These are phyloP conservation scores for Pichia sp. DNA, from an alignment of 1,139 yeast species.

Conservation along the genomic window DNA sequence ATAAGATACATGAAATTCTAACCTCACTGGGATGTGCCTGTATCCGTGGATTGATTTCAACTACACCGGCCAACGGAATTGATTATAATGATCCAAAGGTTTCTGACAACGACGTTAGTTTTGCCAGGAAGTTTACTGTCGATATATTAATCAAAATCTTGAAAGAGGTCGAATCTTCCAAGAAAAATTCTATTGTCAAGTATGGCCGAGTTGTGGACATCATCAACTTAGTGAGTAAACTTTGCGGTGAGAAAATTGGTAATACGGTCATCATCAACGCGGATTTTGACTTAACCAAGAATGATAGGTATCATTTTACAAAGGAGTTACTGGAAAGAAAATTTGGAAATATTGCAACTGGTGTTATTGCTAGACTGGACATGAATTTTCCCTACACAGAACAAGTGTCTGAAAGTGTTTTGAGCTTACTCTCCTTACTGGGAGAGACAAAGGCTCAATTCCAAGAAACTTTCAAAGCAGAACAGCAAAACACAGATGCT, in stretches of 20 bases:
- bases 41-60: constrained; percentile 55
- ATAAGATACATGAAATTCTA: constrained; percentile 37
- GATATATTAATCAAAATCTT: constrained; percentile 63
- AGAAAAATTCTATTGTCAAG: constrained; percentile 31
- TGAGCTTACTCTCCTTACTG: constrained; percentile 55
- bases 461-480: constrained; percentile 50
- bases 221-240: constrained; percentile 43
- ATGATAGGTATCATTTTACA: constrained; percentile 55
- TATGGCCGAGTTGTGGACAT: constrained; percentile 53
- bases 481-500: constrained; percentile 39
- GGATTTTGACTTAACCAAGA: constrained; percentile 42
- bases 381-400: constrained; percentile 64
- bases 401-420: constrained; percentile 47
- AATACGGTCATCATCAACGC: constrained; percentile 35
- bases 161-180: constrained; percentile 39
- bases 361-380: constrained; percentile 56
- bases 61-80: constrained; percentile 33
- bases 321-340: constrained; percentile 61
- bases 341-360: constrained; percentile 50
- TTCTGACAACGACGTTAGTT: constrained; percentile 62
- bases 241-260: constrained; percentile 36
- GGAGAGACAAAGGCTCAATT: constrained; percentile 56
- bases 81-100: constrained; percentile 33
- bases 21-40: constrained; percentile 47
- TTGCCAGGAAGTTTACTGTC: constrained; percentile 65